Percentiles rank a stretch among this genome's conserved stretches.
Conservation (phyloP, 2,329 filamentous ascomycete species). For the Diaporthe caulivora region DNA sequence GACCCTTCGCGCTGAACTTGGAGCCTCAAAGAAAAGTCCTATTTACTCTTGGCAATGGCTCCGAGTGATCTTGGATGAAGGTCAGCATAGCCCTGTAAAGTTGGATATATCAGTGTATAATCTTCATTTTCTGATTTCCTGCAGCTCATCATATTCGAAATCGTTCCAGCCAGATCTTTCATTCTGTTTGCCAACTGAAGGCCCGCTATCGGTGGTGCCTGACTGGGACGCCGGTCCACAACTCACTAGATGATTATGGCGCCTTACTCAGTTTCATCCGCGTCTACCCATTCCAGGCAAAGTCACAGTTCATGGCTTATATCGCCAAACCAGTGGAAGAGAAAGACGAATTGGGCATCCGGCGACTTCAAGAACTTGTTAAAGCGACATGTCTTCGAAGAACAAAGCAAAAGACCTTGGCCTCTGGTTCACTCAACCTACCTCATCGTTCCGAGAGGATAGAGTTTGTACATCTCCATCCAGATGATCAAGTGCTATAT, state of each 20-base stretch:
- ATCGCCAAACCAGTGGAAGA: slow-evolving; percentile 43
- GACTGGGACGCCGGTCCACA: slow-evolving; percentile 57
- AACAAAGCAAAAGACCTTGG: slow-evolving; percentile 42
- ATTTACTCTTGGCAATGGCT: slow-evolving; percentile 44
- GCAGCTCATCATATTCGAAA: slow-evolving; percentile 54
- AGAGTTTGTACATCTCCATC: neutral
- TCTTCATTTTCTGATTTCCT: too few relatives aligned
- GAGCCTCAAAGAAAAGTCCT: neutral
- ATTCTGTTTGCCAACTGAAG: slow-evolving; percentile 44
- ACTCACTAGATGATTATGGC: slow-evolving; percentile 54
- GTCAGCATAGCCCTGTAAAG: slow-evolving; percentile 40
- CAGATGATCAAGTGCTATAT: neutral
- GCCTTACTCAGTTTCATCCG: slow-evolving; percentile 51
- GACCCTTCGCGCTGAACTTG: slow-evolving; percentile 46
- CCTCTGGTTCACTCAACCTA: neutral
- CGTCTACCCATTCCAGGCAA: slow-evolving; percentile 43
- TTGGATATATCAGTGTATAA: too few relatives aligned
- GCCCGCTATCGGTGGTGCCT: slow-evolving; percentile 53
- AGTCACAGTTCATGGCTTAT: slow-evolving; percentile 41
- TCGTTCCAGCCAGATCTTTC: slow-evolving; percentile 46
- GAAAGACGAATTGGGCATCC: slow-evolving; percentile 36
- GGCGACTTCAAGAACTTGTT: slow-evolving; percentile 44
- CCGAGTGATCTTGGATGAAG: slow-evolving; percentile 56
- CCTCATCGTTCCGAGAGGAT: neutral
- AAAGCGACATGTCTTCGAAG: slow-evolving; percentile 48